Base-by-base conservation (phyloP, 2,329 filamentous ascomycete species). In the Paecilomyces fulvus region DNA sequence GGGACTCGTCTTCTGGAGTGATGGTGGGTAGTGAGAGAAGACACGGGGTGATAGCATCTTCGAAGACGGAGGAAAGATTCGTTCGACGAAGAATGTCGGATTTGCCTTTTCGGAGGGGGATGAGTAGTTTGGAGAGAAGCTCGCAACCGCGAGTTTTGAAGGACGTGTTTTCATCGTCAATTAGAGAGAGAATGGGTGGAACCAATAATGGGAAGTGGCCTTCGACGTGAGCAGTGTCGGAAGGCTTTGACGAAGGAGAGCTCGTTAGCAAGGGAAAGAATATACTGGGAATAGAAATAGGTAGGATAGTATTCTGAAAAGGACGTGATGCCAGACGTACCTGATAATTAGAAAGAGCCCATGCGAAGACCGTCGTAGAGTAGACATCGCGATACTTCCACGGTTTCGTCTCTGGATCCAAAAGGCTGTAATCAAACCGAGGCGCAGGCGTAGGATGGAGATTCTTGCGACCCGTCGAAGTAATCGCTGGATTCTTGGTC, bases 1-100 rank as follows among this genome's bases (percentile, higher is more conserved):
- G 66, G 3, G 88, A 88, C 56, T 94, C 88, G 0, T 79, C 68
- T 64, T 89, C 87, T 0, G 88, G 84, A 0, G 90, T 96, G 48
- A 95, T 75, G 11, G 80, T 83, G 0, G 92, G 92, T 5, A 96
- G 78, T 64, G 85, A 89, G 7, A 87, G 79, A n/a, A 96, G 79
- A 33, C 85, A 84, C 0, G 90, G 88, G 14, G 65, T 68, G 31
- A 78, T 60, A 23, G 75, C 75, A 48, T 77, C 74, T 63, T 74
- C 68, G 58, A 77, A 77, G 55, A 77, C 75, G 2, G 75, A 74
- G 25, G 69, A 70, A 14, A 78, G 66, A 55, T 77, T 77, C 7
- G 73, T 77, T 21, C 72, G 69, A 17, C 62, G 63, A 7, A 78
- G 66, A 14, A 77, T 74, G 51, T 72, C 69, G 2, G 72, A 75